These are phyloP conservation scores for Acanthamoeba polyphaga DNA, from an alignment of 208 protist genomes.

Conservation along the genomic window DNA sequence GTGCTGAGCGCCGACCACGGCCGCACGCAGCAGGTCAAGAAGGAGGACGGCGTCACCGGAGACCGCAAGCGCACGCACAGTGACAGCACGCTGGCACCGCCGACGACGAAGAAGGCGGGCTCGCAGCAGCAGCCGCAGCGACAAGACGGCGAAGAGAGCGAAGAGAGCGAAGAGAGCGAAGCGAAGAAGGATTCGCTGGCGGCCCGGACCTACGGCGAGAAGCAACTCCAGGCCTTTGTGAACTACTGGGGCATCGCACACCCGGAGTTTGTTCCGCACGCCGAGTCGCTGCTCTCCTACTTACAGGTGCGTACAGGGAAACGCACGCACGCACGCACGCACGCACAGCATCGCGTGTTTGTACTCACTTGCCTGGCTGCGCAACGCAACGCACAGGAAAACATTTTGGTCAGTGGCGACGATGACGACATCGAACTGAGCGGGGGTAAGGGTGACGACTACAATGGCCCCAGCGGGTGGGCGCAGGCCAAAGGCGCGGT, in stretches of 20 bases:
- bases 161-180: background rate
- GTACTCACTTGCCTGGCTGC: background rate
- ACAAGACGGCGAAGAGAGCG: background rate
- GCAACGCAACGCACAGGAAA: background rate
- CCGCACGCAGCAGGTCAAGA: background rate
- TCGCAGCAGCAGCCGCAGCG: background rate
- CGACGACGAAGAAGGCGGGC: background rate
- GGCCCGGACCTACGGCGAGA: background rate
- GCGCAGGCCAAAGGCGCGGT: background rate
- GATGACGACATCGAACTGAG: background rate
- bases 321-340: too few relatives aligned
- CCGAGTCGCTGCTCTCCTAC: background rate
- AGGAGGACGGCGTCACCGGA: background rate
- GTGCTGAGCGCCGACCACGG: conserved; percentile 24
- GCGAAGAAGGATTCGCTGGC: background rate
- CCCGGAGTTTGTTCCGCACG: background rate
- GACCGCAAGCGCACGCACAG: background rate
- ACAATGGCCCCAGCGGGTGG: background rate
- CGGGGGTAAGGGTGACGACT: background rate
- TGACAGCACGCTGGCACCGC: background rate
- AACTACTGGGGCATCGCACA: background rate
- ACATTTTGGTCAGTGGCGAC: background rate
- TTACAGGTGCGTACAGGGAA: background rate
- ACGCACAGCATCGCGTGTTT: background rate
- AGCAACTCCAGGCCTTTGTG: conserved; percentile 26